Conservation (phyloP, 2,329 filamentous ascomycete genomes). For the Exophiala viscosa region DNA sequence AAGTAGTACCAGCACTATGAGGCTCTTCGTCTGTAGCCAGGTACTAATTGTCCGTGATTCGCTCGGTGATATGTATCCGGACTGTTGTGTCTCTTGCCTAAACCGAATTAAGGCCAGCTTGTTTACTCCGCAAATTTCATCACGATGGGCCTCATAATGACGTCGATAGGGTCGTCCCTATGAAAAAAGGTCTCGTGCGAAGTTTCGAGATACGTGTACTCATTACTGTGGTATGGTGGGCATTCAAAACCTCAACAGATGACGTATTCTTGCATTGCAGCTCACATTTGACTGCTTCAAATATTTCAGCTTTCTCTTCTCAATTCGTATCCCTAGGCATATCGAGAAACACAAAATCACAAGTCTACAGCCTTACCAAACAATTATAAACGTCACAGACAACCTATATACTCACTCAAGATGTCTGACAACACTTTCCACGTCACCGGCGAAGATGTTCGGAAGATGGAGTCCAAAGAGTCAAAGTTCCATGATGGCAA, state of each 20-base stretch:
- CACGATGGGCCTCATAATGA: not conserved
- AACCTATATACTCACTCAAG: not conserved
- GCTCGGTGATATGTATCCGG: not conserved
- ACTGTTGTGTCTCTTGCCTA: not conserved
- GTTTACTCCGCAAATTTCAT: not conserved
- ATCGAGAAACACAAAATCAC: not conserved
- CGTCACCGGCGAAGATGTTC: constrained; percentile 48
- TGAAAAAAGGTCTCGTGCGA: not conserved
- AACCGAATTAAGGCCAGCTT: not conserved
- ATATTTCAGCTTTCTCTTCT: not conserved
- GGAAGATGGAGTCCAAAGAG: constrained; percentile 45
- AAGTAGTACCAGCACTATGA: not conserved
- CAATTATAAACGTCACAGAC: not conserved
- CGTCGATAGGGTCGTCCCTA: not conserved
- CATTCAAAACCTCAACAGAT: not conserved
- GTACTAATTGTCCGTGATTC: constrained; percentile 6
- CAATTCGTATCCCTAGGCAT: too few relatives aligned
- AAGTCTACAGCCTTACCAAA: not conserved
- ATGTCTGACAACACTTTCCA: constrained; percentile 42
- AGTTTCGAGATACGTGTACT: constrained; percentile 5
- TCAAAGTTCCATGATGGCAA: constrained; percentile 40
- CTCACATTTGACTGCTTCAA: not conserved
- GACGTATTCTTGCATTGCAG: constrained; percentile 35
- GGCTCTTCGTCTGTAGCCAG: not conserved
- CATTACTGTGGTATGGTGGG: not conserved